phyloP scores from a whole-genome alignment of 176 grass and related monocot genomes.

The Phyllostachys edulis region DNA sequence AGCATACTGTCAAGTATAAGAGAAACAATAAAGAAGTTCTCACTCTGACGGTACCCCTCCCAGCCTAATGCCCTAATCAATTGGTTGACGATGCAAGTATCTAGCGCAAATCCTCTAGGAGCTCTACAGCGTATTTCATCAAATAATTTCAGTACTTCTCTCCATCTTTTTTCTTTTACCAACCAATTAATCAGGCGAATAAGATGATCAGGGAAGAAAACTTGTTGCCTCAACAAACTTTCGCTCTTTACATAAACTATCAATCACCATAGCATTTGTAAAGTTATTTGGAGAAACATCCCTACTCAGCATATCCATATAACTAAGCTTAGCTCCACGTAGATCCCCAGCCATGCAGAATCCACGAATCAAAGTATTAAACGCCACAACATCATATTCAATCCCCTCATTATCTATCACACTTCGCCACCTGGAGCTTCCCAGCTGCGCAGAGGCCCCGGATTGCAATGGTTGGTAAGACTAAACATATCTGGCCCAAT shows the following conservation, averaged over 20 bases:
- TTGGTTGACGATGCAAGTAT: constrained; percentile 35
- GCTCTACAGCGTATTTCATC: constrained; percentile 21
- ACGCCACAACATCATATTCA: constrained; percentile 53
- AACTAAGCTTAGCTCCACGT: constrained; percentile 27
- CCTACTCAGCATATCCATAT: constrained; percentile 36
- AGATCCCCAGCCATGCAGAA: constrained; percentile 41
- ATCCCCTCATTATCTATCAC: constrained; percentile 36
- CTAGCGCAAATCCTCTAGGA: background rate
- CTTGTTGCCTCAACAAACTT: constrained; percentile 35
- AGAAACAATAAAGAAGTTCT: constrained; percentile 35
- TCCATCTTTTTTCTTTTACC: constrained; percentile 39
- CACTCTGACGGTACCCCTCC: constrained; percentile 31
- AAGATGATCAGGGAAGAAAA: constrained; percentile 49
- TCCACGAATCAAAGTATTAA: constrained; percentile 71
- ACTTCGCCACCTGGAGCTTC: constrained; percentile 41
- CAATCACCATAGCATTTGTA: constrained; percentile 53
- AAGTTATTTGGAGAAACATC: constrained; percentile 43
- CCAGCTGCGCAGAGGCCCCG: constrained; percentile 52
- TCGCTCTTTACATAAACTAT: constrained; percentile 48
- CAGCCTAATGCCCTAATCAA: constrained; percentile 52
- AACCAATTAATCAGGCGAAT: constrained; percentile 52
- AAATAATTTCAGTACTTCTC: constrained; percentile 31
- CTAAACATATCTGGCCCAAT: constrained; percentile 57
- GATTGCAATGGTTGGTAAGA: constrained; percentile 57
- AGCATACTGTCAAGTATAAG: constrained; percentile 51